A percentile compares a stretch with the other conserved stretches of the same genome.
Conservation (phyloP, 73 alveolate genomes). For the Blepharisma japonicum region DNA sequence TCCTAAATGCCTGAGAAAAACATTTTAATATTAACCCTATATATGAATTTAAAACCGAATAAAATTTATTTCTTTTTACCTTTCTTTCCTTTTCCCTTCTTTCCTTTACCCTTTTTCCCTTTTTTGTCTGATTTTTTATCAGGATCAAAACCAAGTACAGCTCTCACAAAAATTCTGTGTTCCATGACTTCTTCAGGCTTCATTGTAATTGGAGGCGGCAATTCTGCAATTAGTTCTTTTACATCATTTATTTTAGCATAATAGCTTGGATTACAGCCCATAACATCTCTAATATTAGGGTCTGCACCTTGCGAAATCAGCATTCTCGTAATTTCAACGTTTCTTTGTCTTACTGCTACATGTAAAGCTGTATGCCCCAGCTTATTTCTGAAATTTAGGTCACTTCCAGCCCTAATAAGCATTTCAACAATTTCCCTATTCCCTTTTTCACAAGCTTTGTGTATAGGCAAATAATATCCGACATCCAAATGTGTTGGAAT, state of each 20-base stretch:
- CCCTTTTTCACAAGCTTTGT: constrained; percentile 49
- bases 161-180: constrained; percentile 39
- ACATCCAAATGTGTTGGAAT: constrained; percentile 26
- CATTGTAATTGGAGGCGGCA: constrained; percentile 61
- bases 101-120: constrained; percentile 48
- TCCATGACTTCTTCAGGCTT: constrained; percentile 57
- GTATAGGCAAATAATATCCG: constrained; percentile 40
- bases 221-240: constrained; percentile 35
- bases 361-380: constrained; percentile 37
- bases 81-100: constrained; percentile 37
- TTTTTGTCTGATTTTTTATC: constrained; percentile 33
- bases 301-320: constrained; percentile 1
- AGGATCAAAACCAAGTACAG: constrained; percentile 42
- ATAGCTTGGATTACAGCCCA: constrained; percentile 21
- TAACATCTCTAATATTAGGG: constrained; percentile 3
- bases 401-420: constrained; percentile 50
- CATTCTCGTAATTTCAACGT: constrained; percentile 31
- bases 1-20: too few relatives aligned
- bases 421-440: constrained; percentile 43
- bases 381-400: constrained; percentile 35
- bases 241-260: constrained; percentile 55
- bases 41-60: not conserved
- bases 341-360: constrained; percentile 29
- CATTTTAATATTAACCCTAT: not conserved
- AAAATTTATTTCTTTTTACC: constrained; percentile 5